These are phyloP conservation scores for Leishmania turanica DNA, from an alignment of 208 protist species.

Conservation along the genomic window DNA sequence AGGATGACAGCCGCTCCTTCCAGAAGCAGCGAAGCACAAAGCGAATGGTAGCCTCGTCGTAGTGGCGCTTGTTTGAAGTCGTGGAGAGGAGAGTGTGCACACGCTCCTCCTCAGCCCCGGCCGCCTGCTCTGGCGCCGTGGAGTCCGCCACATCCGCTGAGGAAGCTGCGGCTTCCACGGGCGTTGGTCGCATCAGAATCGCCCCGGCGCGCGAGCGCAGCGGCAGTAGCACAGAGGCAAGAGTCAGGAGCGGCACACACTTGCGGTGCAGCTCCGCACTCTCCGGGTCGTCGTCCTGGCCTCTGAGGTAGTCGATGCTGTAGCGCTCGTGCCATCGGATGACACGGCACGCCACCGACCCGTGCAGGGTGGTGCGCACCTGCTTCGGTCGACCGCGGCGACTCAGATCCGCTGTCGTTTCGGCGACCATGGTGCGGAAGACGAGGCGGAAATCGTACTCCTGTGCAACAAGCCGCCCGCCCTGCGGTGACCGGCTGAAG, in stretches of 20 bases:
- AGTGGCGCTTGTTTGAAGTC: constrained; percentile 48
- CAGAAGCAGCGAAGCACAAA: constrained; percentile 81
- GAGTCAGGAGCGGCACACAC: constrained; percentile 68
- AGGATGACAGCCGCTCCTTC: constrained; percentile 60
- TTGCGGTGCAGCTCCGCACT: constrained; percentile 39
- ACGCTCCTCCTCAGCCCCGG: constrained; percentile 1
- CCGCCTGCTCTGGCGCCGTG: not conserved
- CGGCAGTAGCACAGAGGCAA: constrained; percentile 69
- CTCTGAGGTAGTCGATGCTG: constrained; percentile 67
- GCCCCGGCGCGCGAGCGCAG: constrained; percentile 28
- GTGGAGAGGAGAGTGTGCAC: constrained; percentile 6
- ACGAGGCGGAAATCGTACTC: constrained; percentile 47
- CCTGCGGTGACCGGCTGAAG: constrained; percentile 44
- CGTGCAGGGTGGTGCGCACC: constrained; percentile 55
- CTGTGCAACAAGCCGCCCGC: constrained; percentile 47
- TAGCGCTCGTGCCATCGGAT: constrained; percentile 56
- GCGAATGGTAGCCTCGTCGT: constrained; percentile 67
- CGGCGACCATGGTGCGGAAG: constrained; percentile 34
- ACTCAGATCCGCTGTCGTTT: constrained; percentile 29
- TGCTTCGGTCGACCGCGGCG: constrained; percentile 28
- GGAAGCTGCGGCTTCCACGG: not conserved
- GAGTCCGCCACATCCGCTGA: not conserved
- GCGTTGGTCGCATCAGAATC: not conserved
- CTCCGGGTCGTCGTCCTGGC: constrained; percentile 44
- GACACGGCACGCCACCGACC: constrained; percentile 53